Conservation (phyloP, 75 land plant genomes). For the Isoetes taiwanensis region DNA sequence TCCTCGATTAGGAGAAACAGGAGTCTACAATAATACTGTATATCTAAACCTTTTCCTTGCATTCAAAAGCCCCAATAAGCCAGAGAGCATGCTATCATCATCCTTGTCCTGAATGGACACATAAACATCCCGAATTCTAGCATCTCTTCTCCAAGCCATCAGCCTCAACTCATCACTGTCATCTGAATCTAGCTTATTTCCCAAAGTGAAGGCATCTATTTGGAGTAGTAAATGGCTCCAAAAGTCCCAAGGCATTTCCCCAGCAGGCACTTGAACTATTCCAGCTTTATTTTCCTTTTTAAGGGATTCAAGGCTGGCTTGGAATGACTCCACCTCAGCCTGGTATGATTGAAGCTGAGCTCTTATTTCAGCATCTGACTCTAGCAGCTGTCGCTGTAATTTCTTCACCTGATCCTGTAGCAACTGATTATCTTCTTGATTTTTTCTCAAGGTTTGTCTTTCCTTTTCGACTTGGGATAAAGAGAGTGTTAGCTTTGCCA, state of each 20-base stretch:
- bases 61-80: slow-evolving; percentile 38
- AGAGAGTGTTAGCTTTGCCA: slow-evolving; percentile 42
- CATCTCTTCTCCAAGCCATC: slow-evolving; percentile 71
- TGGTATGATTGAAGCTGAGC: slow-evolving; percentile 51
- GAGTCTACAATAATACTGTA: background rate
- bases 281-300: slow-evolving; percentile 42
- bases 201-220: slow-evolving; percentile 73
- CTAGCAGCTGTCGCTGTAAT: slow-evolving; percentile 61
- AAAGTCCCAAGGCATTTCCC: slow-evolving; percentile 80
- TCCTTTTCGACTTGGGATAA: slow-evolving; percentile 41
- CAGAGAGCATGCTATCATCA: slow-evolving; percentile 37
- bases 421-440: slow-evolving; percentile 38
- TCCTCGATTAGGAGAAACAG: background rate
- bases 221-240: slow-evolving; percentile 70
- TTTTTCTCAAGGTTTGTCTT: slow-evolving; percentile 32
- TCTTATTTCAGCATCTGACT: slow-evolving; percentile 62
- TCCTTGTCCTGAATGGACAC: slow-evolving; percentile 38
- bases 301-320: slow-evolving; percentile 47
- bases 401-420: slow-evolving; percentile 47
- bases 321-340: slow-evolving; percentile 60
- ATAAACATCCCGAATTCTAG: slow-evolving; percentile 50
- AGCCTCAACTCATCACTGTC: slow-evolving; percentile 59
- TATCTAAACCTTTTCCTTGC: slow-evolving; percentile 35
- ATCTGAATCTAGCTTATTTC: slow-evolving; percentile 45
- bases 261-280: slow-evolving; percentile 30